phyloP scores from a whole-genome alignment of 2,329 filamentous ascomycete genomes.

The Scedosporium boydii region DNA sequence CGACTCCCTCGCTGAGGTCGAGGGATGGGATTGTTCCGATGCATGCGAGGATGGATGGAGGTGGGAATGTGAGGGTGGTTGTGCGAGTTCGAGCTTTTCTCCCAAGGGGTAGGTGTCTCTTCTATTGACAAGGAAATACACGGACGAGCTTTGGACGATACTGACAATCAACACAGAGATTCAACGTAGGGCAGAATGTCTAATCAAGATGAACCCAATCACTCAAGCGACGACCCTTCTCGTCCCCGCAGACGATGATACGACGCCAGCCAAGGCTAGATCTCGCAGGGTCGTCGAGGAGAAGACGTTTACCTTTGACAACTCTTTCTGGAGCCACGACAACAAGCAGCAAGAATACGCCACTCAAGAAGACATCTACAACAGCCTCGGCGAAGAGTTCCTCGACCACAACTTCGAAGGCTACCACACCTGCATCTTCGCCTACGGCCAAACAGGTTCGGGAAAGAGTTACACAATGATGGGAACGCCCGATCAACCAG shows the following conservation, averaged over 20 bases:
- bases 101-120: slow-evolving; percentile 52
- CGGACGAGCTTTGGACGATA: slow-evolving; percentile 8
- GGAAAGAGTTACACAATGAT: slow-evolving; percentile 99
- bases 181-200: slow-evolving; percentile 69
- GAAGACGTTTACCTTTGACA: slow-evolving; percentile 92
- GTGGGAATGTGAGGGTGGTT: slow-evolving; percentile 74
- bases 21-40: slow-evolving; percentile 57
- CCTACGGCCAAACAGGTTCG: slow-evolving; percentile 94
- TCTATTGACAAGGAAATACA: not conserved
- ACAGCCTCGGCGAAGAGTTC: slow-evolving; percentile 89
- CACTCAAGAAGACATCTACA: slow-evolving; percentile 87
- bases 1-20: slow-evolving; percentile 68
- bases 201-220: slow-evolving; percentile 83
- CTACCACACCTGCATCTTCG: slow-evolving; percentile 98
- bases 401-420: slow-evolving; percentile 98
- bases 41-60: slow-evolving; percentile 47
- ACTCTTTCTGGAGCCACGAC: slow-evolving; percentile 95
- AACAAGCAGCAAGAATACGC: slow-evolving; percentile 75
- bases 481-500: slow-evolving; percentile 76
- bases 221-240: slow-evolving; percentile 78
- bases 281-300: slow-evolving; percentile 72
- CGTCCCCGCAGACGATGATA: slow-evolving; percentile 50
- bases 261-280: slow-evolving; percentile 47
- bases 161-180: slow-evolving; percentile 49
- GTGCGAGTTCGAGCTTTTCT: slow-evolving; percentile 74